phyloP scores from a whole-genome alignment of 2,329 filamentous ascomycete genomes.

The Xylaria digitata region DNA sequence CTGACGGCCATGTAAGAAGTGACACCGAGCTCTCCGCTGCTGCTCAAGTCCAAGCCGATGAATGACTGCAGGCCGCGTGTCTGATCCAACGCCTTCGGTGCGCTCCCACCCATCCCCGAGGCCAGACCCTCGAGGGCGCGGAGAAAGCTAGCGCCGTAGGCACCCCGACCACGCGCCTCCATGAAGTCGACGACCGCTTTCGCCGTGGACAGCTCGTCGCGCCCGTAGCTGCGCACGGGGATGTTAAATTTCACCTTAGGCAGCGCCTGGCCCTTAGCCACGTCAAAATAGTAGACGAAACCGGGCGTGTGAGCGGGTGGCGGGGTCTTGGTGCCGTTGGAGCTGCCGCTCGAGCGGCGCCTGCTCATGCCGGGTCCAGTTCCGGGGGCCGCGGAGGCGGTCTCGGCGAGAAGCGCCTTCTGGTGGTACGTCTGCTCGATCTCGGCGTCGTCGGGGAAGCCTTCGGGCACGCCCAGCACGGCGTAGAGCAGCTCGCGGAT shows the following conservation, averaged over 20 bases:
- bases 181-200: slow-evolving; percentile 26
- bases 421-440: slow-evolving; percentile 18
- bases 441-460: slow-evolving; percentile 23
- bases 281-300: slow-evolving; percentile 36
- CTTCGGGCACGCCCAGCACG: slow-evolving; percentile 25
- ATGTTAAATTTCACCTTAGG: slow-evolving; percentile 27
- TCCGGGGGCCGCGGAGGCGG: slow-evolving; percentile 14
- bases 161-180: slow-evolving; percentile 26
- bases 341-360: slow-evolving; percentile 13
- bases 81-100: slow-evolving; percentile 4
- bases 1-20: slow-evolving; percentile 11
- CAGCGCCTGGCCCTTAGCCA: slow-evolving; percentile 27
- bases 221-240: slow-evolving; percentile 21
- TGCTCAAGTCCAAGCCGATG: slow-evolving; percentile 9
- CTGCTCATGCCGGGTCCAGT: slow-evolving; percentile 1
- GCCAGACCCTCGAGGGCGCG: slow-evolving; percentile 10
- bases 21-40: slow-evolving; percentile 6
- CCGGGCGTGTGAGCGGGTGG: slow-evolving; percentile 17
- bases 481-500: slow-evolving; percentile 25
- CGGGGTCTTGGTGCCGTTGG: no score
- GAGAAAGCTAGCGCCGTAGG: slow-evolving; percentile 24
- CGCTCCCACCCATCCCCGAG: slow-evolving; percentile 13
- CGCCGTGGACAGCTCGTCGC: slow-evolving; percentile 25
- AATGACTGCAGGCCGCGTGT: slow-evolving; percentile 12
- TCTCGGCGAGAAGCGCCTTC: slow-evolving; percentile 14